Evolutionary conservation across 495 filamentous ascomycete genomes (phyloP), one percentile per base, ranked within the genome.

Genomic region (Parathielavia appendiculata): DNA sequence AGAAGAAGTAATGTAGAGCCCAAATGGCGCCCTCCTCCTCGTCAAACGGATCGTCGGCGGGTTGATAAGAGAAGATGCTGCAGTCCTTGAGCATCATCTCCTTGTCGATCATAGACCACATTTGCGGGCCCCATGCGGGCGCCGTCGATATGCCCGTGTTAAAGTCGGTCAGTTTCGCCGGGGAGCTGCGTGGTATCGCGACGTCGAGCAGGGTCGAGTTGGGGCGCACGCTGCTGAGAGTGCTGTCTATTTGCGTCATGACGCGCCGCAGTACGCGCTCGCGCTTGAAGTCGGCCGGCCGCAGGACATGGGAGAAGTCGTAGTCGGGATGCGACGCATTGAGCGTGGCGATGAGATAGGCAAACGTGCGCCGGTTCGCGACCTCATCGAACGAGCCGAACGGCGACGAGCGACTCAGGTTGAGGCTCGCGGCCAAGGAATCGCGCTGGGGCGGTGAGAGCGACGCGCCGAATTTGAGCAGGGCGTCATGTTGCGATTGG

Each of bases 251-350:
- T 20, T 81, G 88, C 56, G 83, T 85, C 83, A 95, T 95, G 44
- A 96, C 87, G 12, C 76, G 75, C 60, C 85, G 81, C 34, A 96
- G 69, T 56, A 83, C 84, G 22, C 83, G 75, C 76, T 96, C 90
- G 41, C 86, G 83, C 46, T 83, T 82, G 72, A 98, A 98, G 67
- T 97, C 93, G 11, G 83, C 80, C 1, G 92, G 91, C 32, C 91
- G 85, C 57, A 97, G 77, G 50, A 91, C 84, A 58, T 96, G 86
- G 2, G 90, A 93, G 74, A 97, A 97, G 72, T 97, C 92, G 71
- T 99, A 99, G 69, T 99, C 95, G 1, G 91, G 87, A 72, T 99
- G 92, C 40, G 88, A 92, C 1, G 92, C 92, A 63, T 99, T 99
- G n/a, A 99, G 79, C 1, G 95, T 97, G 13, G 93, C 93, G 66